Conservation (phyloP, 2,329 filamentous ascomycete genomes). For the Colletotrichum paranaense region DNA sequence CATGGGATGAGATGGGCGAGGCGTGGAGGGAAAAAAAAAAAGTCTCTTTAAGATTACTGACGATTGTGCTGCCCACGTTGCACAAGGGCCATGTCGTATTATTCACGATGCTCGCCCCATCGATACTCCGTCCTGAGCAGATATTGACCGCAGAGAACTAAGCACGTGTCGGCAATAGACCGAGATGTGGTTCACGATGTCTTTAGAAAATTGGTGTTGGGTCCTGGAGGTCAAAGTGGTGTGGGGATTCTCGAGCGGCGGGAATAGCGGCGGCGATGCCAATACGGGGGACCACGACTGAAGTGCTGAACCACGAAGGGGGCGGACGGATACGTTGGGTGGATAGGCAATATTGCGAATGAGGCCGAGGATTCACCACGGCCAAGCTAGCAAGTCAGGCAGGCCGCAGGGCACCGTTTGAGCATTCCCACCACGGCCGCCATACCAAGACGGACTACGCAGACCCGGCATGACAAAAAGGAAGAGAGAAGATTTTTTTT, state of each 20-base stretch:
- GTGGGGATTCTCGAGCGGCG: slow-evolving; percentile 5
- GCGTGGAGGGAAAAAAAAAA: slow-evolving; percentile 7
- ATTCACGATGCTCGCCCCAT: not conserved
- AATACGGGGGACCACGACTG: slow-evolving; percentile 3
- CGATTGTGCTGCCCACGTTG: not conserved
- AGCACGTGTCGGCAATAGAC: slow-evolving; percentile 33
- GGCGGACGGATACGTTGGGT: slow-evolving; percentile 18
- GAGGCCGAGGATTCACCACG: slow-evolving; percentile 33
- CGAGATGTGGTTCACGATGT: slow-evolving; percentile 25
- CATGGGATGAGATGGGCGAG: slow-evolving; percentile 11
- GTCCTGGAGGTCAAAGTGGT: not conserved
- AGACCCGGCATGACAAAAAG: not conserved
- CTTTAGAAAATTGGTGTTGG: slow-evolving; percentile 15
- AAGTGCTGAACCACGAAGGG: not conserved
- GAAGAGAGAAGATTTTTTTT: not conserved
- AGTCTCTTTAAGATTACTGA: slow-evolving; percentile 5
- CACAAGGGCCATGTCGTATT: not conserved
- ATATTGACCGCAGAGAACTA: slow-evolving; percentile 5
- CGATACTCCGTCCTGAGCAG: not conserved
- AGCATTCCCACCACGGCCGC: slow-evolving; percentile 1
- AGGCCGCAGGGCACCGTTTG: slow-evolving; percentile 6
- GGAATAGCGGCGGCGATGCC: slow-evolving; percentile 33
- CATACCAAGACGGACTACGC: not conserved
- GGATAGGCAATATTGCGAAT: slow-evolving; percentile 35
- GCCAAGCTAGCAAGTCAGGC: slow-evolving; percentile 19